Evolutionary conservation across 352 stramenopile genomes (phyloP).

Genomic region (Pythium volutum): DNA sequence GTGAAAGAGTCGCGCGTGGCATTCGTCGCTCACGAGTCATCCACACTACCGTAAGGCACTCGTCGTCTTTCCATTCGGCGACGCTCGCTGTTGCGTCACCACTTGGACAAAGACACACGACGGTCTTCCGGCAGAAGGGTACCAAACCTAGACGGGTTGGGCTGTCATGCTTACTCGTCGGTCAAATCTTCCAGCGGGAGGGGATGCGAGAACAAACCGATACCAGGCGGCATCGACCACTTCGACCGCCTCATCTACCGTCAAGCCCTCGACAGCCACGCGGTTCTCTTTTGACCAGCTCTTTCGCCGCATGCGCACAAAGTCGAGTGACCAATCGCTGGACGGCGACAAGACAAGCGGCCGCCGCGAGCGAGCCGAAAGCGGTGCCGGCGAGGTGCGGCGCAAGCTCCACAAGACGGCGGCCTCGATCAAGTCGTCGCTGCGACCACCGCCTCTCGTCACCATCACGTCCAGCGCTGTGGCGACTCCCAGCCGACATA

Average conservation of each 20-base stretch:
- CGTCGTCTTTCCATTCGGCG: not conserved
- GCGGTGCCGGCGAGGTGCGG: slow-evolving; percentile 1
- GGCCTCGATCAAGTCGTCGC: slow-evolving; percentile 16
- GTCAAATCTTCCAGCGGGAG: not conserved
- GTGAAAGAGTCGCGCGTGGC: not conserved
- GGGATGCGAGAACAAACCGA: not conserved
- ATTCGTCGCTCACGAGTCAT: not conserved
- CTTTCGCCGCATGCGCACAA: slow-evolving; percentile 23
- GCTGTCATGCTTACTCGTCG: slow-evolving; percentile 5
- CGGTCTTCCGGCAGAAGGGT: not conserved
- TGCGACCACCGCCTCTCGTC: slow-evolving; percentile 27
- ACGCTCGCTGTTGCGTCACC: not conserved
- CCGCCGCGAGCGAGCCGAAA: not conserved
- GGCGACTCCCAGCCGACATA: not conserved
- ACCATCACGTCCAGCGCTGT: not conserved
- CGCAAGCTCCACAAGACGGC: slow-evolving; percentile 20
- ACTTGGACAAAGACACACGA: not conserved
- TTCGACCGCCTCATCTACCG: not conserved
- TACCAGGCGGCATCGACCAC: not conserved
- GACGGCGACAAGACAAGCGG: not conserved
- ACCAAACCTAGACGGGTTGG: too few relatives aligned
- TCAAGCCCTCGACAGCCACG: not conserved
- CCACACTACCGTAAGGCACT: not conserved
- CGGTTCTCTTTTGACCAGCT: slow-evolving; percentile 27
- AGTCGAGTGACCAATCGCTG: slow-evolving; percentile 9